Evolutionary conservation across 192 early-diverging fungal genomes (phyloP).

Genomic region (Backusella morwellensis): DNA sequence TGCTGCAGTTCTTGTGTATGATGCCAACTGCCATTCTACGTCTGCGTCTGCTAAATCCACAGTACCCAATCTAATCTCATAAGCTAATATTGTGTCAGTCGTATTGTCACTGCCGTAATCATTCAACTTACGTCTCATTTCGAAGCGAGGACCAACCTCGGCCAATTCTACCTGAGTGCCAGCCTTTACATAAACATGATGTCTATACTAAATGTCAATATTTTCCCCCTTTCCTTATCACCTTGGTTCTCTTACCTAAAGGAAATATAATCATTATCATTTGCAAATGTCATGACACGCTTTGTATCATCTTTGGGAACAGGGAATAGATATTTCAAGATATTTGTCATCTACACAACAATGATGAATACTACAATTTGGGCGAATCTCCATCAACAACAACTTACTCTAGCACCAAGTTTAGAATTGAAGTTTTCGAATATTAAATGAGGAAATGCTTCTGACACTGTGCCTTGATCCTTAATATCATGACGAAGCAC

Average conservation of each 20-base stretch:
- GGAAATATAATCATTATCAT: constrained; percentile 95
- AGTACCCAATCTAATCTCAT: constrained; percentile 95
- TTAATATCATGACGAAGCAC: constrained; percentile 97
- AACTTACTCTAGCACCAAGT: constrained; percentile 72
- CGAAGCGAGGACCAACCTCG: constrained; percentile 98
- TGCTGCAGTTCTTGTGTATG: constrained; percentile 84
- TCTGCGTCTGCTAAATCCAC: constrained; percentile 94
- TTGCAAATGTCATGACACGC: constrained; percentile 96
- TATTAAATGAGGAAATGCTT: constrained; percentile 96
- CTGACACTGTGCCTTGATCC: constrained; percentile 94
- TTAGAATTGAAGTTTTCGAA: constrained; percentile 93
- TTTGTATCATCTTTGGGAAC: constrained; percentile 96
- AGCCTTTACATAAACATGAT: constrained; percentile 93
- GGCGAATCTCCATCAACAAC: too few relatives aligned
- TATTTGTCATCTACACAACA: constrained; percentile 61
- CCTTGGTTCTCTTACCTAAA: constrained; percentile 54
- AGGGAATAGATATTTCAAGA: constrained; percentile 96
- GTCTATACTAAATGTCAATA: constrained; percentile 48
- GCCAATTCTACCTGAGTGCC: constrained; percentile 89
- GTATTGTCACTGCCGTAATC: neutral
- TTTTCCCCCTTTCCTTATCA: neutral
- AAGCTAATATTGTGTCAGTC: constrained; percentile 50
- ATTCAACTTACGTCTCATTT: constrained; percentile 76
- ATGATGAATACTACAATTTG: too few relatives aligned
- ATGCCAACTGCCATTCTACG: constrained; percentile 94